phyloP scores from a whole-genome alignment of 106 monocot genomes.

The Posidonia australis region DNA sequence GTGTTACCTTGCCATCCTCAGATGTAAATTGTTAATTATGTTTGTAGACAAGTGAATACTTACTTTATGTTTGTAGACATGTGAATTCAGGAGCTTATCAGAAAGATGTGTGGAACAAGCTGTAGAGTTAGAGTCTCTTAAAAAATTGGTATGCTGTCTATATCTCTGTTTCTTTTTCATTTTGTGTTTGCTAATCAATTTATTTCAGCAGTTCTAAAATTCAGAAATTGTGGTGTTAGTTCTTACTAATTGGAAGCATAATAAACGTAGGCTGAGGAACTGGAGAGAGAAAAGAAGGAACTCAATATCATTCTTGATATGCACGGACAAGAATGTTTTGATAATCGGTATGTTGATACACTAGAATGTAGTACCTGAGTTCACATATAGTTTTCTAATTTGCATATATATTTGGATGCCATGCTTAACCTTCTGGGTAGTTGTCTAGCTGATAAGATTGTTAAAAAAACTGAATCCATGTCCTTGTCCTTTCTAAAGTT shows the following conservation, averaged over 20 bases:
- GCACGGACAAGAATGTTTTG: conserved; percentile 67
- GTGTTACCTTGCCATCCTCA: too few relatives aligned
- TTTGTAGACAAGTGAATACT: too few relatives aligned
- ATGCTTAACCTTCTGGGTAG: neutral
- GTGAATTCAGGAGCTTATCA: conserved; percentile 44
- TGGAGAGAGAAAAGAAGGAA: conserved; percentile 79
- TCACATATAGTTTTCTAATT: neutral
- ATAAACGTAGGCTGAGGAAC: conserved; percentile 50
- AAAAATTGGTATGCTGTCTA: conserved; percentile 40
- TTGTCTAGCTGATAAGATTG: too few relatives aligned
- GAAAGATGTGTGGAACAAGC: conserved; percentile 46
- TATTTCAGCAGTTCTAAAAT: too few relatives aligned
- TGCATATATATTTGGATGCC: neutral
- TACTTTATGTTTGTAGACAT: conserved; percentile 24
- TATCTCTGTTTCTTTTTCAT: neutral
- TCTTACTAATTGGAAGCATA: neutral
- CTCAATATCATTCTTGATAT: conserved; percentile 60
- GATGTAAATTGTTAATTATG: too few relatives aligned
- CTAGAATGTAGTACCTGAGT: too few relatives aligned
- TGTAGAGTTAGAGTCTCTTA: conserved; percentile 57
- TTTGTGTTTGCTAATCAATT: too few relatives aligned
- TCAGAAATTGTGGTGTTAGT: neutral
- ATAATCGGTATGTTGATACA: conserved; percentile 52
- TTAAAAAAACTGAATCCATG: too few relatives aligned
- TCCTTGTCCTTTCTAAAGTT: too few relatives aligned